Percentiles rank a stretch among this genome's conserved stretches.
Evolutionary conservation across 352 stramenopile genomes (phyloP).

Genomic region (Globisporangium nunn): DNA sequence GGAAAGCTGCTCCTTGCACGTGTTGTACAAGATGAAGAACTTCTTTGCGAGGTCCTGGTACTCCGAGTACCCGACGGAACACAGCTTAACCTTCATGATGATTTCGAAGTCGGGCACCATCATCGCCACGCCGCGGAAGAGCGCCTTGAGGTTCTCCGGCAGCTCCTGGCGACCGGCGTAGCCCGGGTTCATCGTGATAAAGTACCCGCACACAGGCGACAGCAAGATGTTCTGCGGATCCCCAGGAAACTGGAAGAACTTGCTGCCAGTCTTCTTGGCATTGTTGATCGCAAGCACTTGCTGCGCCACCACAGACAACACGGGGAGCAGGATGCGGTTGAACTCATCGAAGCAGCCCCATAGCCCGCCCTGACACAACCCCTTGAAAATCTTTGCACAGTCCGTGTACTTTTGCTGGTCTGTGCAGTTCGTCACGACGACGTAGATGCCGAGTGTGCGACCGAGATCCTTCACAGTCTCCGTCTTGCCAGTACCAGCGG

Average conservation of each 20-base stretch:
- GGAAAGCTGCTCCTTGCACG: constrained; percentile 89
- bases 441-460: constrained; percentile 93
- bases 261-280: constrained; percentile 93
- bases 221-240: constrained; percentile 96
- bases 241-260: constrained; percentile 97
- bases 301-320: constrained; percentile 96
- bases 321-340: constrained; percentile 95
- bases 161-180: constrained; percentile 97
- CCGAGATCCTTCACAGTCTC: constrained; percentile 97
- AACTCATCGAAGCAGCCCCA: constrained; percentile 99
- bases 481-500: constrained; percentile 95
- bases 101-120: constrained; percentile 92
- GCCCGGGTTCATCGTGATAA: constrained; percentile 99
- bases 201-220: constrained; percentile 94
- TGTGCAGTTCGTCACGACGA: constrained; percentile 96
- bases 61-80: constrained; percentile 92
- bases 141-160: constrained; percentile 97
- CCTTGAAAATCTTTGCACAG: constrained; percentile 98
- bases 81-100: constrained; percentile 95
- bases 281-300: constrained; percentile 98
- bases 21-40: constrained; percentile 90
- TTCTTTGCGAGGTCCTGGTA: constrained; percentile 90
- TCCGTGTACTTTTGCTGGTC: constrained; percentile 98
- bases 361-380: constrained; percentile 93
- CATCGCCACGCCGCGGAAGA: constrained; percentile 89